These are phyloP conservation scores for Ganoderma sinense DNA, from an alignment of 1,284 basidiomycete genomes.

Conservation along the genomic window DNA sequence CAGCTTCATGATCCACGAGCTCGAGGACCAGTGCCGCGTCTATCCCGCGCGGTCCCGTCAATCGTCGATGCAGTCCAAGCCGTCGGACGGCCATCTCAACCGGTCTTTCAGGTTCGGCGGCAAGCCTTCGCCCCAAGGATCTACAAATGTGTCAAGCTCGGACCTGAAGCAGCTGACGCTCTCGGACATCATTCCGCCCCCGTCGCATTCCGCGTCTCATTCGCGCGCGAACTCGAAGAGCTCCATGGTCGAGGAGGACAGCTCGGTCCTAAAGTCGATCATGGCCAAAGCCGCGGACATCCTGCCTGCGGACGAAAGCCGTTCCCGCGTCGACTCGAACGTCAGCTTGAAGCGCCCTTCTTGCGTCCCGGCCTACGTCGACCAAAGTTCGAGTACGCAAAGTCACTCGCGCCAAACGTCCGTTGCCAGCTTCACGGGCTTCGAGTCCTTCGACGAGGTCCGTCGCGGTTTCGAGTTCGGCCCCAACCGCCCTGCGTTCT, in stretches of 20 bases:
- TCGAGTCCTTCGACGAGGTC: constrained; percentile 78
- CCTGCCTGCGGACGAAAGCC: constrained; percentile 34
- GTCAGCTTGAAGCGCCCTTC: constrained; percentile 47
- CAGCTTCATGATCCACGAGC: constrained; percentile 37
- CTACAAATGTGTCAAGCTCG: constrained; percentile 31
- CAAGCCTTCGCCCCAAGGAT: constrained; percentile 43
- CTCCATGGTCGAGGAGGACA: constrained; percentile 54
- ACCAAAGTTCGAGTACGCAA: constrained; percentile 27
- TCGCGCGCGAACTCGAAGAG: constrained; percentile 36
- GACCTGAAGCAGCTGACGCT: constrained; percentile 56
- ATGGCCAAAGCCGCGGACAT: constrained; percentile 52
- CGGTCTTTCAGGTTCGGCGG: constrained; percentile 79
- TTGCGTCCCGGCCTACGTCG: constrained; percentile 33
- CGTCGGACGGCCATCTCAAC: constrained; percentile 71
- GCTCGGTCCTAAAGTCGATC: constrained; percentile 66
- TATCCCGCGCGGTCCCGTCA: constrained; percentile 28
- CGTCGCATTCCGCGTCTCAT: constrained; percentile 58
- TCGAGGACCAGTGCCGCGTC: constrained; percentile 39
- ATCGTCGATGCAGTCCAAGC: constrained; percentile 49
- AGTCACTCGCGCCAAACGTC: constrained; percentile 59
- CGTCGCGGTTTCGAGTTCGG: constrained; percentile 77
- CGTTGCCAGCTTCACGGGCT: constrained; percentile 68
- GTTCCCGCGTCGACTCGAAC: constrained; percentile 53
- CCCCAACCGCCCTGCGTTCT: constrained; percentile 67
- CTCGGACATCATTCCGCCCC: constrained; percentile 77